Evolutionary conservation across 345 rosid genomes (phyloP).

Genomic region (Populus nigra): DNA sequence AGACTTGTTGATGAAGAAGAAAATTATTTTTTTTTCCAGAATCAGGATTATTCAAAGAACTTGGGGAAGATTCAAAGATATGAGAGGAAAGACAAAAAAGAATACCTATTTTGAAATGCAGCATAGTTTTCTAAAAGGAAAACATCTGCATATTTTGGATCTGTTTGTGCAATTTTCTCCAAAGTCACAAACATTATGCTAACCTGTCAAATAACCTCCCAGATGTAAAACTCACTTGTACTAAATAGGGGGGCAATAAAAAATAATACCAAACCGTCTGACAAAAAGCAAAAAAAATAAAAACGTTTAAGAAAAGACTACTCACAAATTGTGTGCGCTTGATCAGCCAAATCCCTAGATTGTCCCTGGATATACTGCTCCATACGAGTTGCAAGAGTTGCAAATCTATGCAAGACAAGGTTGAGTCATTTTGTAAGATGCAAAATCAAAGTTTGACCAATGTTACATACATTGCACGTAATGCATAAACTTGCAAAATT

Average conservation of each 20-base stretch:
- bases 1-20: slow-evolving; percentile 1
- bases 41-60: background rate
- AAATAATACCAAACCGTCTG: background rate
- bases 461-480: background rate
- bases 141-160: slow-evolving; percentile 88
- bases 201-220: slow-evolving; percentile 54
- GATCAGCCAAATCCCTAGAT: slow-evolving; percentile 98
- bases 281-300: background rate
- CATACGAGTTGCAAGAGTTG: slow-evolving; percentile 98
- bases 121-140: slow-evolving; percentile 95
- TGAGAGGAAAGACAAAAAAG: background rate
- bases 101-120: slow-evolving; percentile 92
- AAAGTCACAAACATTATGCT: slow-evolving; percentile 91
- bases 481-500: background rate
- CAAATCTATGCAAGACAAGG: slow-evolving; percentile 54
- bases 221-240: slow-evolving; percentile 4
- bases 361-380: slow-evolving; percentile 98
- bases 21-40: background rate
- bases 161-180: slow-evolving; percentile 92
- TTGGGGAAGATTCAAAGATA: background rate
- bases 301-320: slow-evolving; percentile 16
- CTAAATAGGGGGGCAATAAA: background rate
- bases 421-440: background rate
- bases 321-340: slow-evolving; percentile 92
- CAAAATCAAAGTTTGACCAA: slow-evolving; percentile 3